A percentile compares a stretch with the other conserved stretches of the same genome.
Conservation (phyloP, 2,329 filamentous ascomycete genomes). For the Graphiopsis chlorocephala region DNA sequence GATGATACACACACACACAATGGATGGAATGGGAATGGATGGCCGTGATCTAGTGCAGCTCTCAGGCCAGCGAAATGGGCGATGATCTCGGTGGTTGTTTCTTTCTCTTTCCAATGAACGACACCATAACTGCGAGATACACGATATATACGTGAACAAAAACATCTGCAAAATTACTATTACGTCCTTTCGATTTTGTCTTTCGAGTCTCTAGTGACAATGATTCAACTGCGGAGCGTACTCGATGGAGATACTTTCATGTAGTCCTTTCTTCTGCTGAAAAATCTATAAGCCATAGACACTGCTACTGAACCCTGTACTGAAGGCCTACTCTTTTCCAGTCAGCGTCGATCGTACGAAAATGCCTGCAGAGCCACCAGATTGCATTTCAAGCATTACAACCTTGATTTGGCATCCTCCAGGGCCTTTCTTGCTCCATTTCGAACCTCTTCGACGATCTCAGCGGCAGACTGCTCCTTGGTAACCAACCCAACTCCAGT, state of each 20-base stretch:
- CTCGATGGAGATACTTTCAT: neutral
- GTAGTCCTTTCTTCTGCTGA: rapidly evolving
- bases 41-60: constrained; percentile 36
- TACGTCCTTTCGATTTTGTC: neutral
- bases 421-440: neutral
- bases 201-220: neutral
- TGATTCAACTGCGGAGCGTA: neutral
- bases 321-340: neutral
- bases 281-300: neutral
- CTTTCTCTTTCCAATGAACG: neutral
- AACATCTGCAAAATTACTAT: constrained; percentile 5
- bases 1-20: constrained; percentile 9
- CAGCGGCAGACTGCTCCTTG: constrained; percentile 49
- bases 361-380: neutral
- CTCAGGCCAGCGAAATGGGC: constrained; percentile 22
- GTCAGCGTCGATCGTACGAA: neutral
- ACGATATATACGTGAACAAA: constrained; percentile 8
- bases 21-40: constrained; percentile 7
- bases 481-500: constrained; percentile 59
- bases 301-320: neutral
- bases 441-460: constrained; percentile 51
- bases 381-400: neutral
- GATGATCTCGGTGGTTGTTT: neutral
- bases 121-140: neutral
- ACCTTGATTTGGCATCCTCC: neutral